A percentile compares a stretch with the other conserved stretches of the same genome.
Conservation (phyloP, 2,329 filamentous ascomycete genomes). For the Arachnomyces sp. region DNA sequence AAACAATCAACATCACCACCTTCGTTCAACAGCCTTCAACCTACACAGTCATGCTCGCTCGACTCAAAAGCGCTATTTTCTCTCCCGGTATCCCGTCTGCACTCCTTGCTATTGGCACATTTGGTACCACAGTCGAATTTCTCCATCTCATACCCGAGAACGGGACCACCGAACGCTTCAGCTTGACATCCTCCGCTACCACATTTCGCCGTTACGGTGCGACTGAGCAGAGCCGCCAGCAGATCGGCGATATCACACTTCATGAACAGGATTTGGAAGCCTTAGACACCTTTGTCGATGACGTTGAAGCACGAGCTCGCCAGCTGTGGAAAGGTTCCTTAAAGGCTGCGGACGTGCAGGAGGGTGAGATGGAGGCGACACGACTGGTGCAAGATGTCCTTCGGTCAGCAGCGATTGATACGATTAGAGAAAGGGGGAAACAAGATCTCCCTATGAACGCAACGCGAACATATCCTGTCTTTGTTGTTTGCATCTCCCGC, state of each 20-base stretch:
- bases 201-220: constrained; percentile 5
- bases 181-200: constrained; percentile 2
- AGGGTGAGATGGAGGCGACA: too few species aligned
- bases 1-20: constrained; percentile 11
- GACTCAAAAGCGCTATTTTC: constrained; percentile 3
- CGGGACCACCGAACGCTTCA: constrained; percentile 10
- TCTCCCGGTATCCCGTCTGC: constrained; percentile 7
- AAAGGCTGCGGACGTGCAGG: too few species aligned
- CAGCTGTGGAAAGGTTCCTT: constrained; percentile 8
- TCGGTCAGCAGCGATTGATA: too few species aligned
- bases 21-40: too few species aligned
- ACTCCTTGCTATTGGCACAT: constrained; percentile 7
- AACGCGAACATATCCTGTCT: too few species aligned
- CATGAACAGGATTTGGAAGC: constrained; percentile 5
- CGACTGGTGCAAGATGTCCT: too few species aligned
- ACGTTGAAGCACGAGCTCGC: constrained; percentile 7
- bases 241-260: constrained; percentile 9
- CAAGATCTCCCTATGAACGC: too few species aligned
- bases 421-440: too few species aligned
- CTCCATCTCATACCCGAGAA: constrained; percentile 10
- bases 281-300: constrained; percentile 3
- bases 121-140: neutral
- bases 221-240: constrained; percentile 9
- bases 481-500: too few species aligned
- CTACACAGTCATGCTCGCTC: constrained; percentile 7